Base-by-base conservation (phyloP, 2,329 filamentous ascomycete species). In the Blastomyces parvus region DNA sequence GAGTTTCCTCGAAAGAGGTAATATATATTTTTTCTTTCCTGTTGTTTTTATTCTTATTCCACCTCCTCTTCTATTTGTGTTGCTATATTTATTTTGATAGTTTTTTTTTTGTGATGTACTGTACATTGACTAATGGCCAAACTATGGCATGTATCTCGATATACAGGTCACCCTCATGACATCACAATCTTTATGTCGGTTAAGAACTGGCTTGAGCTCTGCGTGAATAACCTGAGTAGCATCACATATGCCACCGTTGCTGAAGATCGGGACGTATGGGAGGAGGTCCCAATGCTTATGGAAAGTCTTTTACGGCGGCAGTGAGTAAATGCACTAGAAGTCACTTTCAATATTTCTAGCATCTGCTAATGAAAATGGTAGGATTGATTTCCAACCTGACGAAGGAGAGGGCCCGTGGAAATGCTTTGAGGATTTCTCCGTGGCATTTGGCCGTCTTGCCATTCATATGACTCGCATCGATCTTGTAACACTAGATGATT, bases 211-310 rank as follows among this genome's bases (percentile, higher is more conserved):
- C 67, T 81, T 50, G 72, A 74, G 27, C 69, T 74, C 11, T 78
- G 77, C 61, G 68, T 69, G 9, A 64, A 69, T 25, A 68, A 72
- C 38, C 65, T 78, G 27, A 69, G 76, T 46, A 70, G 69, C 25
- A 64, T 79, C 4, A 71, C 73, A 0, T 67, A 71, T 25, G 73
- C 76, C 53, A 67, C 74, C 6, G 70, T 76, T 46, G 63, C 70
- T 9, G 74, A 78, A 13, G 74, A 80, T 44, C 70, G 70, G 30
- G 76, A 78, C 5, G 79, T 81, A 64, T 81, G 79, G 79, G 73
- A 77, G 40, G 72, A 75, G 17, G 59, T 81, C 9, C 79, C 79
- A 13, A 65, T 64, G 2, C 52, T 81, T 22, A 63, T 78, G 27
- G 77, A 80, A 63, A 66, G 65, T 53, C 64, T 81, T 36, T 66